Conservation (phyloP, 2,329 filamentous ascomycete genomes). For the Xylaria sp. region DNA sequence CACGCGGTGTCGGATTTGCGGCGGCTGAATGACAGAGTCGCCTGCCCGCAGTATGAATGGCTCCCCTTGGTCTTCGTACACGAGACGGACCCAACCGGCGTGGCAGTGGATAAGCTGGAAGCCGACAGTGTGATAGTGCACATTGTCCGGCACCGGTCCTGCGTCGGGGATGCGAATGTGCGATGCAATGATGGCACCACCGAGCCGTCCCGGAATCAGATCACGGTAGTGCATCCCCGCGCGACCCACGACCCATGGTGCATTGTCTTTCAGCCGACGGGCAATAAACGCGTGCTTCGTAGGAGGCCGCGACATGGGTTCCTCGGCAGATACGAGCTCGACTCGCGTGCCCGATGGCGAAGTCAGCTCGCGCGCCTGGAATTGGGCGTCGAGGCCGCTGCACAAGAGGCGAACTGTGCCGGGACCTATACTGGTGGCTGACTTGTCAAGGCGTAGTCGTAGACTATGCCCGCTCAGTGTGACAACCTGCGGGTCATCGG, state of each 20-base stretch:
- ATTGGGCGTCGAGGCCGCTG: conserved; percentile 24
- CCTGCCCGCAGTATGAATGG: conserved; percentile 37
- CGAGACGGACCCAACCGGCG: conserved; percentile 39
- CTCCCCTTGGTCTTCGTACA: conserved; percentile 39
- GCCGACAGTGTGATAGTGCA: conserved; percentile 38
- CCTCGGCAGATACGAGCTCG: conserved; percentile 32
- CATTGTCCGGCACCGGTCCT: conserved; percentile 36
- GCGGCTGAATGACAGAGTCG: conserved; percentile 40
- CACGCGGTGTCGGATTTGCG: conserved; percentile 38
- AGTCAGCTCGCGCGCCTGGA: conserved; percentile 27
- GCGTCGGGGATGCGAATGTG: conserved; percentile 38
- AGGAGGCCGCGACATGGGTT: conserved; percentile 30
- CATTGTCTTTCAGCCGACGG: conserved; percentile 35
- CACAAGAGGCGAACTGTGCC: conserved; percentile 32
- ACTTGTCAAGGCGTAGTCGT: conserved; percentile 36
- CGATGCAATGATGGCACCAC: conserved; percentile 39
- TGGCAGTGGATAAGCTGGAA: conserved; percentile 41
- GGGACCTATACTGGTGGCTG: conserved; percentile 15
- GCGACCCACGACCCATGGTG: conserved; percentile 39
- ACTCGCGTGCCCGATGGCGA: conserved; percentile 38
- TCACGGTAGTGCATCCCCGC: conserved; percentile 40
- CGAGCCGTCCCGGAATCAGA: conserved; percentile 37
- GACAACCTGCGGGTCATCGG: conserved; percentile 38
- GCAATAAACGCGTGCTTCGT: conserved; percentile 36
- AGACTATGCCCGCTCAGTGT: conserved; percentile 36